These are phyloP conservation scores for Fusarium sp. DNA, from an alignment of 2,329 filamentous ascomycete species.

Conservation along the genomic window DNA sequence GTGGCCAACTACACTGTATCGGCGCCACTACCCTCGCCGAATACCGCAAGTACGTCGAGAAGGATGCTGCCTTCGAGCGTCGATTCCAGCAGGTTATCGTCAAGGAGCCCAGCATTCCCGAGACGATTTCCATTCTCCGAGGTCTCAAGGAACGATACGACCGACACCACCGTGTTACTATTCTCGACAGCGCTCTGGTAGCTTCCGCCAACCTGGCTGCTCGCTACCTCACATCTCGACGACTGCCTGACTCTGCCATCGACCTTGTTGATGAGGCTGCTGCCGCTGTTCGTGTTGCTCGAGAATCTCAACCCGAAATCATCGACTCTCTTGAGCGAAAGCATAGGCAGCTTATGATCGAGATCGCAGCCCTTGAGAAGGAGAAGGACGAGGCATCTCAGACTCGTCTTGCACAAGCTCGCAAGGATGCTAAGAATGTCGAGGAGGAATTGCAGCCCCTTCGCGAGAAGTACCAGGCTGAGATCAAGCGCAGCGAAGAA, in stretches of 20 bases:
- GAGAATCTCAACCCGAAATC: conserved; percentile 95
- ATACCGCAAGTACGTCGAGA: conserved; percentile 99
- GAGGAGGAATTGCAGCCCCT: conserved; percentile 92
- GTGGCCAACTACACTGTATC: conserved; percentile 97
- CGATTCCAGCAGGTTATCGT: conserved; percentile 98
- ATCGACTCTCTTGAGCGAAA: conserved; percentile 94
- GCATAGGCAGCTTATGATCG: conserved; percentile 91
- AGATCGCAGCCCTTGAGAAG: conserved; percentile 93
- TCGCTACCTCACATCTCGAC: conserved; percentile 89
- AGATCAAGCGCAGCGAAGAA: conserved; percentile 89
- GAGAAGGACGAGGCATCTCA: conserved; percentile 96
- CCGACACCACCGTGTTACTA: conserved; percentile 97
- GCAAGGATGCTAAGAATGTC: conserved; percentile 92
- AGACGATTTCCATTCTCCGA: conserved; percentile 98
- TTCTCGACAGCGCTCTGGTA: conserved; percentile 93
- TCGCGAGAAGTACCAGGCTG: conserved; percentile 93
- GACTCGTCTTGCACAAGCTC: conserved; percentile 82
- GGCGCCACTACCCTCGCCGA: conserved; percentile 95
- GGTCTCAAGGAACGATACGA: conserved; percentile 98
- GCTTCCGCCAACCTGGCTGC: conserved; percentile 91
- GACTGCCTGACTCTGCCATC: conserved; percentile 95
- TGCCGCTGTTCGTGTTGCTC: conserved; percentile 92
- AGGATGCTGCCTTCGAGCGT: conserved; percentile 97
- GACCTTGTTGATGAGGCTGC: conserved; percentile 97
- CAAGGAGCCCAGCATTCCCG: conserved; percentile 88